Conservation (phyloP, 305 asterid species). For the Fraxinus paxiana region DNA sequence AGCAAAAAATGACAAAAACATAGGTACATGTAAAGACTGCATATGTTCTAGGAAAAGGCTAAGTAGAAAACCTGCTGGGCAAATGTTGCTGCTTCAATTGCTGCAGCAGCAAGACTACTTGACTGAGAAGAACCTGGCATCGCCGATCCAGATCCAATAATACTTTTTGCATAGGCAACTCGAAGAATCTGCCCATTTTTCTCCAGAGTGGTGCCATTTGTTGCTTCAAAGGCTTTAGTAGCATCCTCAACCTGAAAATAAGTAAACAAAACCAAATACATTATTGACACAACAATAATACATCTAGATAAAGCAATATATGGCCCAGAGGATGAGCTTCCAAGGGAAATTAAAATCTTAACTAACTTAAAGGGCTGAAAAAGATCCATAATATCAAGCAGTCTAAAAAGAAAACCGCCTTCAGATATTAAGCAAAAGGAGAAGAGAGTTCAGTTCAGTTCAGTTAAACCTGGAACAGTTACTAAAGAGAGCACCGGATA, state of each 20-base stretch:
- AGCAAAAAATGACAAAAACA: background rate
- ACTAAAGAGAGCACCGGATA: background rate
- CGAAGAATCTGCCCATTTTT: constrained; percentile 97
- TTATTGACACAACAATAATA: background rate
- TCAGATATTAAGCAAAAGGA: background rate
- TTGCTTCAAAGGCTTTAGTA: constrained; percentile 87
- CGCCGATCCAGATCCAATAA: constrained; percentile 78
- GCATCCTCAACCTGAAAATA: constrained; percentile 81
- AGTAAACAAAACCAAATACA: constrained; percentile 7
- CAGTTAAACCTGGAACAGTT: background rate
- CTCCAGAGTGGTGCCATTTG: constrained; percentile 87
- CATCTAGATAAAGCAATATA: background rate
- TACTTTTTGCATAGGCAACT: constrained; percentile 96
- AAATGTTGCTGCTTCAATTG: constrained; percentile 98
- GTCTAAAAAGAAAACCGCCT: background rate
- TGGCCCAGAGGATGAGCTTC: background rate
- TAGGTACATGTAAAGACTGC: background rate
- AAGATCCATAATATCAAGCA: background rate
- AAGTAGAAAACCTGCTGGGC: constrained; percentile 78
- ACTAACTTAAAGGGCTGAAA: background rate
- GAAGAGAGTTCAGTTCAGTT: background rate
- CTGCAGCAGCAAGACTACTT: constrained; percentile 98
- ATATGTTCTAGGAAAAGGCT: constrained; percentile 13
- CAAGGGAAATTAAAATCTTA: background rate
- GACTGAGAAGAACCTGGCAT: constrained; percentile 76